Base-by-base conservation (phyloP, 805 yeast species). In the Spathaspora hagerdaliae region DNA sequence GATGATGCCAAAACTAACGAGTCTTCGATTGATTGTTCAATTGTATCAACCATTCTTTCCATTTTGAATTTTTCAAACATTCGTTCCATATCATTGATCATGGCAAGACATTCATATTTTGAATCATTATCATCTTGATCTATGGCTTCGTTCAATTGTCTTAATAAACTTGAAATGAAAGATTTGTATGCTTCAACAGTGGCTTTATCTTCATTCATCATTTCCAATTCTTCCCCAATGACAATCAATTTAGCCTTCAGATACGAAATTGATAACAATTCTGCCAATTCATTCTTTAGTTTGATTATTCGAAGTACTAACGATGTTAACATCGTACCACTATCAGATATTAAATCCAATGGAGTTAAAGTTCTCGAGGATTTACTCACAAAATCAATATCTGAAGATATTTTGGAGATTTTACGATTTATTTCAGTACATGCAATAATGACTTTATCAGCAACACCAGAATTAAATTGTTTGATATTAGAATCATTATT, bases 1-100 rank as follows among this genome's bases (percentile, higher is more conserved):
- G 36, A 26, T 9, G 32, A n/a, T 41, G 41, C 32, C 12, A 14
- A 19, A 2, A 9, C 13, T 35, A n/a, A 9, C 9, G 11, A 10
- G 9, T 38, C 34, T 31, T 26, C 14, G n/a, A 13, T 13, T 13
- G n/a, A 11, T 27, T 38, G 31, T 27, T 42, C 47, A n/a, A 47
- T 41, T 8, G 55, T 52, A 9, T 59, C 56, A 38, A 55, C 59
- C 7, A 61, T 56, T 36, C 56, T 59, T 42, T 71, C 75, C 35
- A 67, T 51, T 48, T 68, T 71, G 53, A 61, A 71, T 0, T 80
- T 75, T 39, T 81, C 83, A 59, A 82, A 84, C 89, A 85, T 85
- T 52, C 81, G 76, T 55, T 84, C 90, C 63, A 85, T 82, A 52
- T 84, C 90, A 48, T 74, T 74, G 27, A 85, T 79, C 29, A 83